Conservation (phyloP, 2,329 filamentous ascomycete genomes). For the Allantophomopsis cytisporea region DNA sequence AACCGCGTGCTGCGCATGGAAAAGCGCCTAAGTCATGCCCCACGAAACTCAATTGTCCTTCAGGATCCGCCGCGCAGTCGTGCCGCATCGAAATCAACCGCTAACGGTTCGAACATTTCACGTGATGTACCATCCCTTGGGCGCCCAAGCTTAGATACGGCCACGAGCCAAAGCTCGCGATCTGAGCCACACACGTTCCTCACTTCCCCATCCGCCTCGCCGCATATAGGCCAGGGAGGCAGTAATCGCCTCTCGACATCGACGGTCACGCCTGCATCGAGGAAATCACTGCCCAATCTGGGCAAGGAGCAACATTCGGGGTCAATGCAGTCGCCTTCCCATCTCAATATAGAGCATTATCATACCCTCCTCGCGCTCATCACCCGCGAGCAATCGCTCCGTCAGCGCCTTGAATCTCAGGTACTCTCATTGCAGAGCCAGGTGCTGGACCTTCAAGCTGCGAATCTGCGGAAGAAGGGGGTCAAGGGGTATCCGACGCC, state of each 20-base stretch:
- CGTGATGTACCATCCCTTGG: conserved; percentile 10
- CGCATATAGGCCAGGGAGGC: too few species aligned
- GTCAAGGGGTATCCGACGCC: conserved; percentile 6
- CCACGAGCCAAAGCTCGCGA: conserved; percentile 10
- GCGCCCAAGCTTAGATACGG: conserved; percentile 9
- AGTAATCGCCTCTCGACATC: too few species aligned
- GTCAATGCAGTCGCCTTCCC: too few species aligned
- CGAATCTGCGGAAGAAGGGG: neutral
- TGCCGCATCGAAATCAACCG: too few species aligned
- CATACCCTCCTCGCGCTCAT: conserved; percentile 35
- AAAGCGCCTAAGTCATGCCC: conserved; percentile 10
- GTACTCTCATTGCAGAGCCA: conserved; percentile 31
- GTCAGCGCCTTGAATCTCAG: conserved; percentile 39
- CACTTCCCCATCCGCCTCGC: too few species aligned
- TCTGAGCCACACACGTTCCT: conserved; percentile 20
- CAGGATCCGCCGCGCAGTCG: conserved; percentile 9
- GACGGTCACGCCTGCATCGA: too few species aligned
- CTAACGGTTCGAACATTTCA: conserved; percentile 13
- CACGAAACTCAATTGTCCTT: conserved; percentile 6
- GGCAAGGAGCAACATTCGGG: too few species aligned
- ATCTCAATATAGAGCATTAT: conserved; percentile 21
- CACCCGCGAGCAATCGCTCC: conserved; percentile 39
- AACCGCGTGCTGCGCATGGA: conserved; percentile 37
- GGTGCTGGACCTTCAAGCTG: conserved; percentile 5
- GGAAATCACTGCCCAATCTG: too few species aligned